Conservation (phyloP, 75 land plant species). For the Chamaecyparis obtusa region DNA sequence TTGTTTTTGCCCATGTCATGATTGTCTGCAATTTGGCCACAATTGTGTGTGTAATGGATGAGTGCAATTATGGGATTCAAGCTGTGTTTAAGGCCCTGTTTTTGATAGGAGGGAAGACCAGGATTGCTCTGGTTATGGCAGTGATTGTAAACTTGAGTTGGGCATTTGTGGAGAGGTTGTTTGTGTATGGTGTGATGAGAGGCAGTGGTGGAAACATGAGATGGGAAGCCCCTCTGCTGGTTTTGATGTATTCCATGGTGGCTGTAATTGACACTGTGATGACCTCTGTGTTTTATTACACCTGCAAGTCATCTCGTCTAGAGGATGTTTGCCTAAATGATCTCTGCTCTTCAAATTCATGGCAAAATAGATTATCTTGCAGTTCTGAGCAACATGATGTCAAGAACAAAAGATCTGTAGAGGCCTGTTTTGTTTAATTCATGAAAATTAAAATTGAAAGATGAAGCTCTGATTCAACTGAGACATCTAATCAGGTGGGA, state of each 20-base stretch:
- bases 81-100: constrained; percentile 15
- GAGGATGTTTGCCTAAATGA: background rate
- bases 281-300: constrained; percentile 28
- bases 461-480: too few relatives aligned
- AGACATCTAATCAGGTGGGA: too few relatives aligned
- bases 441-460: too few relatives aligned
- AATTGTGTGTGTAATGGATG: constrained; percentile 27
- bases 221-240: constrained; percentile 39
- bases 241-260: constrained; percentile 30
- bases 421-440: too few relatives aligned
- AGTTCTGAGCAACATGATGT: background rate
- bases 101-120: constrained; percentile 23
- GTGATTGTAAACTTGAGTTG: constrained; percentile 17
- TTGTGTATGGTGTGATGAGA: constrained; percentile 25
- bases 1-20: constrained; percentile 19
- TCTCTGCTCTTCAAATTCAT: background rate
- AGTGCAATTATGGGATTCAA: constrained; percentile 4
- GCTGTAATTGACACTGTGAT: constrained; percentile 29
- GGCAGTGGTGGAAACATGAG: background rate
- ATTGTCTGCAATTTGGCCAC: constrained; percentile 27
- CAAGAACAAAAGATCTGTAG: too few relatives aligned
- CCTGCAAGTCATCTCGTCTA: constrained; percentile 22
- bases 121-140: constrained; percentile 20
- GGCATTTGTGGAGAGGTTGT: constrained; percentile 28
- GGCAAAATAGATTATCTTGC: background rate